Conservation (phyloP, 2,329 filamentous ascomycete species). For the Phaeosphaeria sp. region DNA sequence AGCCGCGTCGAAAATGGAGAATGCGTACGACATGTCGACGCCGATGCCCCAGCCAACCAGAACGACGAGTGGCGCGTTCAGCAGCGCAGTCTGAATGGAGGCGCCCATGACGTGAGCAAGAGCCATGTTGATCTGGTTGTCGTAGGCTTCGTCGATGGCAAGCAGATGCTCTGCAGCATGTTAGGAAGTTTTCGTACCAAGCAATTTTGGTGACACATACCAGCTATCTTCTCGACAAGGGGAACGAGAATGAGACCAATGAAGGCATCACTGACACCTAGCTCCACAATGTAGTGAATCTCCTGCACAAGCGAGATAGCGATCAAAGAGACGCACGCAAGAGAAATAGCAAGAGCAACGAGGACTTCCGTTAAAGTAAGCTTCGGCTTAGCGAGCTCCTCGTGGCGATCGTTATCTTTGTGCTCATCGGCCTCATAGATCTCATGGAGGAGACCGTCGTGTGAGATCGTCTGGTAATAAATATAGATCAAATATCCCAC, state of each 20-base stretch:
- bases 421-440: constrained; percentile 75
- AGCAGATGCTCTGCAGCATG: constrained; percentile 71
- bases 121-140: constrained; percentile 83
- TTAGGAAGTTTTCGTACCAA: constrained; percentile 6
- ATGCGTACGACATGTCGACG: constrained; percentile 75
- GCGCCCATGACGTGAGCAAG: constrained; percentile 85
- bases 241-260: constrained; percentile 78
- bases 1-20: constrained; percentile 85
- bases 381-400: constrained; percentile 68
- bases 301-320: constrained; percentile 76
- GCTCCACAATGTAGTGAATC: constrained; percentile 68
- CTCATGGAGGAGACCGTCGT: constrained; percentile 78
- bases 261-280: constrained; percentile 59
- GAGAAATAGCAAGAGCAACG: constrained; percentile 67
- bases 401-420: constrained; percentile 67
- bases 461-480: constrained; percentile 76
- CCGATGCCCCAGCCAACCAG: constrained; percentile 81
- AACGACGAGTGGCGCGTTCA: constrained; percentile 84
- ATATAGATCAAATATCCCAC: constrained; percentile 67
- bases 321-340: constrained; percentile 74
- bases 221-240: constrained; percentile 81
- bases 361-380: constrained; percentile 77
- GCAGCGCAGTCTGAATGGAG: constrained; percentile 86
- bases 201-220: constrained; percentile 18
- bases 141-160: constrained; percentile 83